Evolutionary conservation across 495 filamentous ascomycete genomes (phyloP).

Genomic region (Niebla homalea): DNA sequence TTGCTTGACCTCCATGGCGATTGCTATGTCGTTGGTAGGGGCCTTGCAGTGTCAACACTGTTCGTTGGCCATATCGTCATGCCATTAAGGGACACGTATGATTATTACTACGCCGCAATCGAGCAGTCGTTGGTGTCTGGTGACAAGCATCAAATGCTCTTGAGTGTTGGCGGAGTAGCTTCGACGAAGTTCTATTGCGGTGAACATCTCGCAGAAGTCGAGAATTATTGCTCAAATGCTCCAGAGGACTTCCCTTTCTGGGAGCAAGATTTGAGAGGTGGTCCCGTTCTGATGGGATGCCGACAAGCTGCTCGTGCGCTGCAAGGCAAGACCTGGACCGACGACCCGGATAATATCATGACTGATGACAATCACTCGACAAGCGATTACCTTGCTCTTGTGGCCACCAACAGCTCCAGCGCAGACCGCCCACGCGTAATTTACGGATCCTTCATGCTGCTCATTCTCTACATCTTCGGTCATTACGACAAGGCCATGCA

Average conservation of each 20-base stretch:
- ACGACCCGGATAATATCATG: slow-evolving; percentile 45
- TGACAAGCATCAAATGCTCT: slow-evolving; percentile 60
- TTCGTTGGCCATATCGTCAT: slow-evolving; percentile 63
- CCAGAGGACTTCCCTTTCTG: slow-evolving; percentile 67
- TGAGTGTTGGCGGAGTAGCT: slow-evolving; percentile 60
- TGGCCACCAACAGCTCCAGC: slow-evolving; percentile 37
- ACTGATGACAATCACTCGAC: slow-evolving; percentile 59
- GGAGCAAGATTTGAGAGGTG: slow-evolving; percentile 65
- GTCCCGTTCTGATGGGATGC: slow-evolving; percentile 54
- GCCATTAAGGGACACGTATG: slow-evolving; percentile 45
- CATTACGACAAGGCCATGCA: slow-evolving; percentile 57
- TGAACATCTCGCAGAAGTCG: slow-evolving; percentile 62
- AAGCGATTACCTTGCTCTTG: slow-evolving; percentile 45
- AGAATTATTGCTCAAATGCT: slow-evolving; percentile 56
- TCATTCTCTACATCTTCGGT: slow-evolving; percentile 62
- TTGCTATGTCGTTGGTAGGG: slow-evolving; percentile 54
- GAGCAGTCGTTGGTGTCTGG: slow-evolving; percentile 59
- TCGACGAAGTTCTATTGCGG: slow-evolving; percentile 58
- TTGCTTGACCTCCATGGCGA: slow-evolving; percentile 56
- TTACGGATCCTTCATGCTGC: slow-evolving; percentile 61
- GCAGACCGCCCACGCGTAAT: slow-evolving; percentile 45
- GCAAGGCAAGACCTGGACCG: slow-evolving; percentile 66
- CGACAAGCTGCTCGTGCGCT: slow-evolving; percentile 62
- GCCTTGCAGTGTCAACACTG: slow-evolving; percentile 55
- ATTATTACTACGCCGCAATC: slow-evolving; percentile 50